These are phyloP conservation scores for Tolypocladium nubicola DNA, from an alignment of 2,329 filamentous ascomycete genomes.

Conservation along the genomic window DNA sequence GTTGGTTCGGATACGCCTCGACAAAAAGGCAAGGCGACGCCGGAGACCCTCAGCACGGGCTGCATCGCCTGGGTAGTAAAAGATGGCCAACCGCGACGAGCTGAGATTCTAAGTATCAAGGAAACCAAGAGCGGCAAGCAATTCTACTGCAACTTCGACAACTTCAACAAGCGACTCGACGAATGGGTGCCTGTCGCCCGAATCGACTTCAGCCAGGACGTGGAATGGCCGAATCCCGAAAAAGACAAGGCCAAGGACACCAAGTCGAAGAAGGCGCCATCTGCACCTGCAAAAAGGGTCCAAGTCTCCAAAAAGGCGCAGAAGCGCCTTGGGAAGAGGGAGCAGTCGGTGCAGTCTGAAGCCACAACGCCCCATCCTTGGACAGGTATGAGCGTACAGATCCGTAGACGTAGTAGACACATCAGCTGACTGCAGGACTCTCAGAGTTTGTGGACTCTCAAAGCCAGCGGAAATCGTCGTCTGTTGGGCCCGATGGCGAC, in stretches of 20 bases:
- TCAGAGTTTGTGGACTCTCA: constrained; percentile 39
- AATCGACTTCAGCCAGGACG: constrained; percentile 80
- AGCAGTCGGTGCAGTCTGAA: constrained; percentile 44
- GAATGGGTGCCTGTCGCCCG: constrained; percentile 83
- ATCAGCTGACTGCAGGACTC: not conserved
- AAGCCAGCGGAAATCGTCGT: constrained; percentile 31
- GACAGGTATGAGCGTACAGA: constrained; percentile 21
- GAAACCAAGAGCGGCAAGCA: constrained; percentile 79
- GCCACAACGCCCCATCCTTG: constrained; percentile 43
- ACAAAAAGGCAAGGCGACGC: constrained; percentile 72
- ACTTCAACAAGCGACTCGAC: constrained; percentile 79
- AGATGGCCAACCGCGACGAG: constrained; percentile 78
- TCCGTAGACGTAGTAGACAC: not conserved
- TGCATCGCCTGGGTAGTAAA: constrained; percentile 53
- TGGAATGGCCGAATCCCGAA: constrained; percentile 92
- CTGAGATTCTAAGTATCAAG: constrained; percentile 91
- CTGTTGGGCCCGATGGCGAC: constrained; percentile 30
- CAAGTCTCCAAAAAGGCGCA: constrained; percentile 48
- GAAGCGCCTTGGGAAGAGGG: constrained; percentile 43
- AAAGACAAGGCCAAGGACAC: constrained; percentile 67
- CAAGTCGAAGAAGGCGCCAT: constrained; percentile 62
- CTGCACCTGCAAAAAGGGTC: constrained; percentile 45
- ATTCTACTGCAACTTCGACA: constrained; percentile 96
- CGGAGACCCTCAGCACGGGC: constrained; percentile 61
- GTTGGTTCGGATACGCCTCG: constrained; percentile 48